Conservation (phyloP, 1,139 yeast genomes). For the Sugiyamaella grinbergsii region DNA sequence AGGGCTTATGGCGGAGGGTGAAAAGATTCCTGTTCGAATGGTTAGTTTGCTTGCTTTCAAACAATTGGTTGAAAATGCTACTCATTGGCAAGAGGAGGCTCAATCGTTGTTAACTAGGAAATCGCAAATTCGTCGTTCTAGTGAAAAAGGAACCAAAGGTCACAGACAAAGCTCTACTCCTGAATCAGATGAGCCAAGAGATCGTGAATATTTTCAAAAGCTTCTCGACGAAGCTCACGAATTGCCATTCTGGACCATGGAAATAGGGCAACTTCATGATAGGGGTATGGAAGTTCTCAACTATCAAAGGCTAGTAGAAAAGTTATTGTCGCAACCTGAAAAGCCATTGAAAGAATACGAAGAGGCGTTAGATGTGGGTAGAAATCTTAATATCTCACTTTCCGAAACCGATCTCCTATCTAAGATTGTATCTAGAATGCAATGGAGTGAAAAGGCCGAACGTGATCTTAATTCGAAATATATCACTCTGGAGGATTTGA, state of each 20-base stretch:
- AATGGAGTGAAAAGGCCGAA: conserved; percentile 52
- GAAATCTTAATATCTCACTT: conserved; percentile 58
- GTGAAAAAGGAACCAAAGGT: conserved; percentile 26
- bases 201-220: conserved; percentile 38
- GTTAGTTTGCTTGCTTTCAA: conserved; percentile 46
- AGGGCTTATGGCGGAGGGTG: conserved; percentile 57
- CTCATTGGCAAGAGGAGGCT: conserved; percentile 59
- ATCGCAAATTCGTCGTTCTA: conserved; percentile 52
- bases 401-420: conserved; percentile 55
- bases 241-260: conserved; percentile 57
- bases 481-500: conserved; percentile 43
- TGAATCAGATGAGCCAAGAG: conserved; percentile 28
- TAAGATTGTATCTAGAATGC: conserved; percentile 51
- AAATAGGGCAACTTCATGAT: conserved; percentile 60
- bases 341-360: conserved; percentile 36
- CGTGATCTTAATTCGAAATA: conserved; percentile 22
- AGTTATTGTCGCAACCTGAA: conserved; percentile 32
- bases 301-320: conserved; percentile 55
- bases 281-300: conserved; percentile 56
- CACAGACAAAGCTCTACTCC: conserved; percentile 8
- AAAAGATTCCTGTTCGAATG: conserved; percentile 47
- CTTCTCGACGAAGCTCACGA: conserved; percentile 53
- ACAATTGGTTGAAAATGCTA: conserved; percentile 49
- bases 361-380: conserved; percentile 51
- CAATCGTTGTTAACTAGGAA: conserved; percentile 53